Evolutionary conservation across 768 basidiomycete genomes (phyloP).

Genomic region (Tubosaeta sp.): DNA sequence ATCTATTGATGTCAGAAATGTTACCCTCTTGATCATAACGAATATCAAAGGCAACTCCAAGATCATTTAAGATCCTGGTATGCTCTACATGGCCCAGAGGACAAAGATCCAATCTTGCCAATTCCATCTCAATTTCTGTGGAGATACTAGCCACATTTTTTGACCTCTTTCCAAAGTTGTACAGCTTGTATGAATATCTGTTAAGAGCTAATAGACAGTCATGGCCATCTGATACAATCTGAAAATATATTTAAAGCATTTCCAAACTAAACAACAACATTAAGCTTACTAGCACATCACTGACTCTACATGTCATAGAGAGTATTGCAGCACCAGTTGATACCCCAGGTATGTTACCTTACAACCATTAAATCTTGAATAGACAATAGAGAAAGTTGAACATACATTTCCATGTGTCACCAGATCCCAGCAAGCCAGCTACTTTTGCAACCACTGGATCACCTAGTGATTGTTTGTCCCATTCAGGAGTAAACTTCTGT

Average conservation of each 20-base stretch:
- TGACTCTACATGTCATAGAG: too few species aligned
- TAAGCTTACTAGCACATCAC: too few species aligned
- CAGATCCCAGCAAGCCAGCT: background rate
- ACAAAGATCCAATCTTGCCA: background rate
- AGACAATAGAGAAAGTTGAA: background rate
- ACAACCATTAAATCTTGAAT: background rate
- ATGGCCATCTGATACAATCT: background rate
- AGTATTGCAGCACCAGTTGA: too few species aligned
- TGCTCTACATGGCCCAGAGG: background rate
- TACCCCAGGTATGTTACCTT: background rate
- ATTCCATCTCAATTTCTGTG: background rate
- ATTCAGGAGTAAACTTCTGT: background rate
- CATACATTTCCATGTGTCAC: background rate
- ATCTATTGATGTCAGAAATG: background rate
- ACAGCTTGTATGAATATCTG: background rate
- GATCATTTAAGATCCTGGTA: background rate
- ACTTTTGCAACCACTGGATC: background rate
- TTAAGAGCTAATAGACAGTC: background rate
- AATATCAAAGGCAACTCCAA: background rate
- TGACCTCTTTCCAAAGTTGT: background rate
- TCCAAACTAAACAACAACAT: too few species aligned
- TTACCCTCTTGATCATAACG: background rate
- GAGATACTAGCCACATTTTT: background rate
- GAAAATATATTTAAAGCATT: background rate
- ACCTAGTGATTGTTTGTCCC: background rate